phyloP scores from a whole-genome alignment of 2,329 filamentous ascomycete genomes.

The Fusarium sarcochroum region DNA sequence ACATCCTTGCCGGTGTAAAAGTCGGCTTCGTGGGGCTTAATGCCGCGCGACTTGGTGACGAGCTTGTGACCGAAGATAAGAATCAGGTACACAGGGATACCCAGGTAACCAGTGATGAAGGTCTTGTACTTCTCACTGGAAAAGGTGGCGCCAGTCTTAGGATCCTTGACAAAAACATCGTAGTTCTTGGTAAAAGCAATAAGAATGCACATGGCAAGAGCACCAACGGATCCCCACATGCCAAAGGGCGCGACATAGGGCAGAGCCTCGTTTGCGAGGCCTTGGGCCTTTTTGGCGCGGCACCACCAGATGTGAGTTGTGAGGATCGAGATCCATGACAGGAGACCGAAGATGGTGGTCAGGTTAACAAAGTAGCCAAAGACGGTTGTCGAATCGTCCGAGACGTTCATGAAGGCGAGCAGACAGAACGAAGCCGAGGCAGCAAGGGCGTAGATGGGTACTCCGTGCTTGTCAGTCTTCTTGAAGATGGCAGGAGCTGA shows the following conservation, averaged over 20 bases:
- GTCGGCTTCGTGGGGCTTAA: conserved; percentile 73
- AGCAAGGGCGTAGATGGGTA: conserved; percentile 76
- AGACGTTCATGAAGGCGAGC: conserved; percentile 77
- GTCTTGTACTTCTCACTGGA: conserved; percentile 78
- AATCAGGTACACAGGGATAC: conserved; percentile 80
- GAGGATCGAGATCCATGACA: conserved; percentile 78
- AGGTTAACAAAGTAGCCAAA: conserved; percentile 78
- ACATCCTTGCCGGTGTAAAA: conserved; percentile 80
- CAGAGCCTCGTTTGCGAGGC: conserved; percentile 67
- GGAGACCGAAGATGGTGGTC: conserved; percentile 75
- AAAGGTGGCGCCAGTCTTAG: conserved; percentile 28
- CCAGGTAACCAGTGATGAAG: conserved; percentile 83
- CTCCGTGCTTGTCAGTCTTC: conserved; percentile 78
- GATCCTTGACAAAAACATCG: conserved; percentile 73
- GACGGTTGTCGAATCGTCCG: conserved; percentile 67
- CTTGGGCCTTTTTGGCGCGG: conserved; percentile 72
- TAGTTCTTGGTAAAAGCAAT: conserved; percentile 89
- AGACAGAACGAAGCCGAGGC: conserved; percentile 73
- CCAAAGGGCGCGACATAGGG: conserved; percentile 80
- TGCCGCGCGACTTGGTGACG: conserved; percentile 65
- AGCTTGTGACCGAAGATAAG: conserved; percentile 79
- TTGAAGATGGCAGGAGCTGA: conserved; percentile 81
- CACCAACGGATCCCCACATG: conserved; percentile 75
- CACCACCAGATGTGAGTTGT: conserved; percentile 78
- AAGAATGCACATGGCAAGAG: conserved; percentile 78